Percentiles rank a stretch among this genome's conserved stretches.
Conservation (phyloP, 345 rosid species). For the Camelina sativa region DNA sequence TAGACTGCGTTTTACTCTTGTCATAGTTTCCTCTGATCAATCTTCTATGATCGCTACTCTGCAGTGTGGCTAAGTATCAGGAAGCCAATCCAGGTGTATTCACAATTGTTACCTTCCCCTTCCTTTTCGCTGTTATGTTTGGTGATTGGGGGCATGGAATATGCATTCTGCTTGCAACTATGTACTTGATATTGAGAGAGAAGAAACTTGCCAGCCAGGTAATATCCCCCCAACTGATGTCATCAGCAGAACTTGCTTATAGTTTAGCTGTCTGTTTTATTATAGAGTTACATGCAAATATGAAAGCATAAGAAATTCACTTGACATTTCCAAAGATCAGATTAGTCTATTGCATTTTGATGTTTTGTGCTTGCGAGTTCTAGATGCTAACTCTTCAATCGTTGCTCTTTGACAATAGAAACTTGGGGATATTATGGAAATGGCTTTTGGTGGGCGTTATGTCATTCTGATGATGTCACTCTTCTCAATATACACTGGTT, state of each 20-base stretch:
- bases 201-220: slow-evolving; percentile 96
- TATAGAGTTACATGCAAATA: slow-evolving; percentile 14
- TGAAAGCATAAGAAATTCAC: neutral
- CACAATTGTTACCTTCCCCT: slow-evolving; percentile 89
- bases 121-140: slow-evolving; percentile 98
- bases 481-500: slow-evolving; percentile 92
- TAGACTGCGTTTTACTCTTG: slow-evolving; percentile 14
- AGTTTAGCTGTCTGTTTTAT: slow-evolving; percentile 54
- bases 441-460: slow-evolving; percentile 98
- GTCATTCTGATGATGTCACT: slow-evolving; percentile 91
- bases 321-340: slow-evolving; percentile 8
- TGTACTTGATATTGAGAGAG: slow-evolving; percentile 67
- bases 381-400: slow-evolving; percentile 13
- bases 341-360: slow-evolving; percentile 4
- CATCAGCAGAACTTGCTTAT: slow-evolving; percentile 17
- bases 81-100: slow-evolving; percentile 95
- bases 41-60: slow-evolving; percentile 33
- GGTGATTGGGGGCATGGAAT: slow-evolving; percentile 99
- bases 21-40: slow-evolving; percentile 19
- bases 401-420: slow-evolving; percentile 54
- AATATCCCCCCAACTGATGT: slow-evolving; percentile 7
- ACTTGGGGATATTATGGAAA: slow-evolving; percentile 93
- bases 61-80: slow-evolving; percentile 94
- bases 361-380: slow-evolving; percentile 22
- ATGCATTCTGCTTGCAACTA: slow-evolving; percentile 82